Percentiles rank a stretch among this genome's conserved stretches.
Evolutionary conservation across 2,329 filamentous ascomycete genomes (phyloP).

Genomic region (Davidsoniella neocaledoniae): DNA sequence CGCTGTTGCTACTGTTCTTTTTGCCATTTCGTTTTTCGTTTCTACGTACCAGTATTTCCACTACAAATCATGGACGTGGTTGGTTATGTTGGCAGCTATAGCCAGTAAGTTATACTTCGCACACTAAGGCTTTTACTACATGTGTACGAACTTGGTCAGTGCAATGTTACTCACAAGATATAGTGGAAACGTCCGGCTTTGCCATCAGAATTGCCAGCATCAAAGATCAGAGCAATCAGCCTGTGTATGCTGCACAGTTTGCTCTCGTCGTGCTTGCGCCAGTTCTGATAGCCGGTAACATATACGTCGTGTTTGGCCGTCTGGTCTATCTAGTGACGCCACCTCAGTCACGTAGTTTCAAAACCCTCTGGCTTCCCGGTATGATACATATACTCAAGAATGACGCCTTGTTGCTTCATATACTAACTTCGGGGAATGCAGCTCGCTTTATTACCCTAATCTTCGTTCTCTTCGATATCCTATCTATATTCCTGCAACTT

Average conservation of each 20-base stretch:
- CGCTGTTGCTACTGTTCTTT: slow-evolving; percentile 9
- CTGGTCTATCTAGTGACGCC: slow-evolving; percentile 5
- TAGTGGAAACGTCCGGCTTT: slow-evolving; percentile 4
- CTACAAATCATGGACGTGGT: slow-evolving; percentile 4
- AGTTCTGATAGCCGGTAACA: slow-evolving; percentile 16
- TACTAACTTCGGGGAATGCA: neutral
- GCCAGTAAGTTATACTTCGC: neutral
- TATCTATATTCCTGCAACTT: slow-evolving; percentile 24
- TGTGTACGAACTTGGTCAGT: no score
- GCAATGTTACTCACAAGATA: neutral
- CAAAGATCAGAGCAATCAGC: neutral
- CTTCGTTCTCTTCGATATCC: slow-evolving; percentile 25
- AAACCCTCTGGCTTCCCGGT: slow-evolving; percentile 8
- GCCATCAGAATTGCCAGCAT: neutral
- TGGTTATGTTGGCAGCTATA: neutral
- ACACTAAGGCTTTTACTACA: neutral
- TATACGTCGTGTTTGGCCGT: slow-evolving; percentile 16
- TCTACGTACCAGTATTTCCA: slow-evolving; percentile 6
- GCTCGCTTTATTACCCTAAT: slow-evolving; percentile 19
- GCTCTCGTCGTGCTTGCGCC: slow-evolving; percentile 15
- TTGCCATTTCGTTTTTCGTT: neutral
- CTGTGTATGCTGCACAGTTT: slow-evolving; percentile 15
- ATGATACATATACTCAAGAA: neutral
- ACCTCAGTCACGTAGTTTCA: slow-evolving; percentile 1
- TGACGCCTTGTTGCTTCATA: neutral